Base-by-base conservation (phyloP, 2,329 filamentous ascomycete species). In the Neofusicoccum umdonicola region DNA sequence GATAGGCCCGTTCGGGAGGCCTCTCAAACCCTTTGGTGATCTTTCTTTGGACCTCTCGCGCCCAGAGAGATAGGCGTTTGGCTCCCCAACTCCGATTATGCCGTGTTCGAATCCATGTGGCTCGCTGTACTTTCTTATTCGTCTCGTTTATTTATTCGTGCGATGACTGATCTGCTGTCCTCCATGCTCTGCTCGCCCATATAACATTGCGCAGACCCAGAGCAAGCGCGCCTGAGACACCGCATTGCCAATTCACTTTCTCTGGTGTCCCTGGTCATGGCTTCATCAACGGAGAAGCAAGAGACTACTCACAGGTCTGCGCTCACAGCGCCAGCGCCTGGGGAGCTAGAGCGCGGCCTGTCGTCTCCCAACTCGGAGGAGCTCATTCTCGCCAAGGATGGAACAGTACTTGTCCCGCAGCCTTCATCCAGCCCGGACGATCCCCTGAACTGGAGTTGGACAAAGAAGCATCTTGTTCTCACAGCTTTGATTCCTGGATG, bases 401-500 rank as follows among this genome's bases (percentile, higher is more conserved):
- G 63, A 31, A 60, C 54, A 12, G 50, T 48, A 2, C 66, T 75
- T 2, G 66, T 74, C 11, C 74, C 73, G 15, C 68, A 71, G 42
- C 74, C 73, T 5, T 70, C 69, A 3, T 66, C 68, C 35, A 68
- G 70, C 35, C 65, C 67, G 41, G 56, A 70, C n/a, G 74, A 76
- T 64, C 74, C 73, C 8, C 67, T 76, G 12, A 77, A 75, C 52
- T 77, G 75, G 74, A 70, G 69, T 5, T 70, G 66, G 67, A 50
- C 22, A 3, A 71, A 71, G 66, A 74, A 74, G 47, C 69, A 72
- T 54, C 17, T 65, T 8, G 64, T 74, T 4, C 64, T 73, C 3
- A 48, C 69, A 9, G 66, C 69, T 17, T 39, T 72, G 31, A n/a
- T 68, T 66, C 63, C 65, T 7, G 66, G 67, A 22, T 66, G 69